Percentiles rank a stretch among this genome's conserved stretches.
phyloP scores from a whole-genome alignment of 2,329 filamentous ascomycete genomes.

The Neoscytalidium dimidiatum region DNA sequence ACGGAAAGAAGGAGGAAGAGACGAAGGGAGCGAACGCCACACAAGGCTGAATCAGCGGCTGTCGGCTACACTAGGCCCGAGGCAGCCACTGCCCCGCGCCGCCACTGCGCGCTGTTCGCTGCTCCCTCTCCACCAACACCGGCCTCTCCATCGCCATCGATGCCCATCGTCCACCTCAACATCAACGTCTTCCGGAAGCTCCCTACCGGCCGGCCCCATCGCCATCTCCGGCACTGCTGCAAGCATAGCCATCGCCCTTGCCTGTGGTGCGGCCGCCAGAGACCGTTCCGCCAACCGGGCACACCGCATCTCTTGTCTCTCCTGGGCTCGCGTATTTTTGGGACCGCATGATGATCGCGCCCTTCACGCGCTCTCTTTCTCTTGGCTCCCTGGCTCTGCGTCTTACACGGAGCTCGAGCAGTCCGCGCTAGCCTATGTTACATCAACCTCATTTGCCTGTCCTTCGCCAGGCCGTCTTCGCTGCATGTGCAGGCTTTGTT shows the following conservation, averaged over 20 bases:
- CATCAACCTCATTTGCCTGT: neutral
- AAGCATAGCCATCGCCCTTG: too few species aligned
- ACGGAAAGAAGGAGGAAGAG: neutral
- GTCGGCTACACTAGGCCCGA: neutral
- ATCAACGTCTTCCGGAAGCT: neutral
- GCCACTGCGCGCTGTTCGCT: neutral
- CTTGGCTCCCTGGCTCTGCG: neutral
- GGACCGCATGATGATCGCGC: neutral
- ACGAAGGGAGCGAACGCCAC: neutral
- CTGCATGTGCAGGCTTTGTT: neutral
- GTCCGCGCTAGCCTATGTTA: neutral
- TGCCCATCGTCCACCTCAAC: neutral
- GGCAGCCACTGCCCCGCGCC: neutral
- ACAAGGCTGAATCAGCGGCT: neutral
- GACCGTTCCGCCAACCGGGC: neutral
- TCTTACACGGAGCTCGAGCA: neutral
- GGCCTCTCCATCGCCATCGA: neutral
- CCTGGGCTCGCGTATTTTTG: neutral
- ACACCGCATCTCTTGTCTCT: neutral
- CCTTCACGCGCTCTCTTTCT: neutral
- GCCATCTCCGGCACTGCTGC: too few species aligned
- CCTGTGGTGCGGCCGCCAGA: too few species aligned
- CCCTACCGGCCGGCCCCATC: too few species aligned
- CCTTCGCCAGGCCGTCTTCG: neutral
- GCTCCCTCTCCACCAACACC: neutral